Evolutionary conservation across 2,329 filamentous ascomycete genomes (phyloP).

Genomic region (Fusarium nelsonii): DNA sequence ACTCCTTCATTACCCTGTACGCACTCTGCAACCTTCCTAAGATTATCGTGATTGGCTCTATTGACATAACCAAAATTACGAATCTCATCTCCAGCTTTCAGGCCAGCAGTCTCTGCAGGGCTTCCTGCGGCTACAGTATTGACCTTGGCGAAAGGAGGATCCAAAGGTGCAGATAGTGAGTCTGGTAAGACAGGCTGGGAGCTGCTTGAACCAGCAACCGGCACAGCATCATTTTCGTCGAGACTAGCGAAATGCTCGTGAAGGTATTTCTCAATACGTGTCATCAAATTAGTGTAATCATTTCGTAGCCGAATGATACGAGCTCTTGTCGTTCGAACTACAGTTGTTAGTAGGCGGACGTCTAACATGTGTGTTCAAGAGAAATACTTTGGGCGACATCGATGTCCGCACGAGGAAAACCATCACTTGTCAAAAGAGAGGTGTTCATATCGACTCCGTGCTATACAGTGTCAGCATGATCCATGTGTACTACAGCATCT

Average conservation of each 20-base stretch:
- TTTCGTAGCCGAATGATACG: constrained; percentile 91
- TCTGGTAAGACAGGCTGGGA: constrained; percentile 51
- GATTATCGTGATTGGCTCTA: constrained; percentile 84
- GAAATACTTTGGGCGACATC: constrained; percentile 89
- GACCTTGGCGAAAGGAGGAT: constrained; percentile 82
- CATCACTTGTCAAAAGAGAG: constrained; percentile 85
- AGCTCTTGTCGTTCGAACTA: constrained; percentile 91
- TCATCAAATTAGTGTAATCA: constrained; percentile 93
- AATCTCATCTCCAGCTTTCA: constrained; percentile 84
- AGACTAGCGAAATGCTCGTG: constrained; percentile 89
- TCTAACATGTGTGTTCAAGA: constrained; percentile 36
- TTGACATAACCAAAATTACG: constrained; percentile 88
- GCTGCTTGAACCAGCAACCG: constrained; percentile 39
- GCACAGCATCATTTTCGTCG: constrained; percentile 60
- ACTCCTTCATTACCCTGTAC: constrained; percentile 92
- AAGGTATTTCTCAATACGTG: constrained; percentile 83
- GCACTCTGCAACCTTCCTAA: constrained; percentile 87
- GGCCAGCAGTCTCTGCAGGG: constrained; percentile 84
- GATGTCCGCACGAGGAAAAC: constrained; percentile 91
- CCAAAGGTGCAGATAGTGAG: constrained; percentile 45
- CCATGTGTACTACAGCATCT: not conserved
- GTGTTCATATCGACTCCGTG: constrained; percentile 96
- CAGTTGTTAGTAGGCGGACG: constrained; percentile 32
- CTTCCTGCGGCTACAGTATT: constrained; percentile 83
- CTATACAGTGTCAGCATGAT: constrained; percentile 60